Base-by-base conservation (phyloP, 108 stramenopile species). In the Cyclostephanos tholiformis region DNA sequence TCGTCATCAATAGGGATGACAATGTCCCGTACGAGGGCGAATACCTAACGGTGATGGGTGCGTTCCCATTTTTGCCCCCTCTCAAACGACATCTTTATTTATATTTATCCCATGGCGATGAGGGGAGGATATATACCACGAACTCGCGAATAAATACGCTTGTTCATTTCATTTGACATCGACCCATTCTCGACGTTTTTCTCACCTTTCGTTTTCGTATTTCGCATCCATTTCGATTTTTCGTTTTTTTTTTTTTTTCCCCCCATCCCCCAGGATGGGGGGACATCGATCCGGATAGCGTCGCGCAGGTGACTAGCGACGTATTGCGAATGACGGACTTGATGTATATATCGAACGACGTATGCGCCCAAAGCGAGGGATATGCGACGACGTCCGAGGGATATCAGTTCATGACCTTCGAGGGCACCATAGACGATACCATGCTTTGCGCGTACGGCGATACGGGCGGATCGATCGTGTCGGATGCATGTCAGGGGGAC, bases 401-500 rank as follows among this genome's bases (percentile, higher is more conserved):
- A 38, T 38, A 30, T 39, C 44, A 52, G 16, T 62, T 57, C 46
- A 65, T 51, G 22, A 26, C 41, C 48, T 78, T 71, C 30, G 35
- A 78, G 49, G 70, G 48, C 7, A 64, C 58, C 56, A 71, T 78
- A 58, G 51, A 23, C 6, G 70, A 71, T 44, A 51, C 58, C 26
- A 78, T 78, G 77, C 44, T 78, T 44, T 78, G 77, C 65, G 77
- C 77, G 17, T 26, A 43, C 17, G 77, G 71, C 65, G 10, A 36
- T 10, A 30, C 62, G 30, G 65, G 70, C 27, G 44, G 32, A 4
- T 41, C 44, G 44, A 57, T 32, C n/a, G 64, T 60, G 22, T 69
- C 68, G 48, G 77, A 78, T 62, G 77, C 77, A 7, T 78, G 77
- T 63, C 77, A 78, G 65, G 77, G 77, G 2, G 77, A 78, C 51